Percentiles rank a stretch among this genome's conserved stretches.
These are phyloP conservation scores for Trichophyton equinum DNA, from an alignment of 2,329 filamentous ascomycete species.

Conservation along the genomic window DNA sequence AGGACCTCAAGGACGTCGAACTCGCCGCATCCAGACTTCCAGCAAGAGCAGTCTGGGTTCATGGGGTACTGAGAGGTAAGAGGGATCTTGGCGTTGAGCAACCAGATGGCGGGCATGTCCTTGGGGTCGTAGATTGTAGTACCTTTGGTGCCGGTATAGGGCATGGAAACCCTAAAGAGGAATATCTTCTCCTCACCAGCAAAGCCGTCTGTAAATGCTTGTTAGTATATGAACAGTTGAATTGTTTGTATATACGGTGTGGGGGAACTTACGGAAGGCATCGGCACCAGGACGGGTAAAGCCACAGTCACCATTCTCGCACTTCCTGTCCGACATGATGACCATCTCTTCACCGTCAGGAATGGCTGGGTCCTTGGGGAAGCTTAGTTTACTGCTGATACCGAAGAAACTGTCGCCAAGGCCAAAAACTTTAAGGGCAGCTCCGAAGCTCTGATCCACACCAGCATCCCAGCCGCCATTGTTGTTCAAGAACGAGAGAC, in stretches of 20 bases:
- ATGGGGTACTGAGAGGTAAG: constrained; percentile 54
- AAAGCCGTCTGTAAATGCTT: constrained; percentile 45
- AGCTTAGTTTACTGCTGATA: constrained; percentile 36
- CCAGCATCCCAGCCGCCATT: constrained; percentile 45
- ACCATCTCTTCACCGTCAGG: constrained; percentile 40
- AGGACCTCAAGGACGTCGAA: constrained; percentile 65
- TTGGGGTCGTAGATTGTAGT: constrained; percentile 57
- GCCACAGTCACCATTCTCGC: constrained; percentile 36
- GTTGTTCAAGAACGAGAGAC: constrained; percentile 48
- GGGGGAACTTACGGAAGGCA: constrained; percentile 35
- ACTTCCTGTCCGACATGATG: constrained; percentile 41
- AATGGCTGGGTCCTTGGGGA: constrained; percentile 39
- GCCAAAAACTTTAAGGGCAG: constrained; percentile 42
- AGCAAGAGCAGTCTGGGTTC: constrained; percentile 54
- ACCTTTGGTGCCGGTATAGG: constrained; percentile 40
- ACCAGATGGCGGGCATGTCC: constrained; percentile 65
- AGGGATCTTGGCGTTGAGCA: constrained; percentile 61
- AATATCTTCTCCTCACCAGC: constrained; percentile 58
- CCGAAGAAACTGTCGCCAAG: constrained; percentile 35
- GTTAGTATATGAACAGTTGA: background rate
- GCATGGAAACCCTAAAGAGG: constrained; percentile 63
- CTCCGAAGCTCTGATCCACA: constrained; percentile 44
- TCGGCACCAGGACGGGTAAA: constrained; percentile 38
- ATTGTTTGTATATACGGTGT: background rate
- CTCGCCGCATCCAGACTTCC: constrained; percentile 58